Percentiles rank a stretch among this genome's conserved stretches.
These are phyloP conservation scores for Blastomyces emzantsi DNA, from an alignment of 2,329 filamentous ascomycete species.

Conservation along the genomic window DNA sequence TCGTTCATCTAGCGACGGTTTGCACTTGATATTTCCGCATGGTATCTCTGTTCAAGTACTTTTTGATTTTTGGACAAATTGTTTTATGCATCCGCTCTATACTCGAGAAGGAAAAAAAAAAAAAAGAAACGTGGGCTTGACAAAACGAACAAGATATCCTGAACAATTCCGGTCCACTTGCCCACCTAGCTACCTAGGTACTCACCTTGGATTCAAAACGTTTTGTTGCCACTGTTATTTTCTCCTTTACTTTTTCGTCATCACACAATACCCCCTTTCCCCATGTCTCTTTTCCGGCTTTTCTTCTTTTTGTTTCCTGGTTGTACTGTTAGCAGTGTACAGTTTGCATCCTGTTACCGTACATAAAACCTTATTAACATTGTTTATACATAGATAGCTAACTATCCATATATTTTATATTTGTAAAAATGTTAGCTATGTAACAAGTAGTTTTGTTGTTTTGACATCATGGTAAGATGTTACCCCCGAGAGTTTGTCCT, in stretches of 20 bases:
- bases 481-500: too few relatives aligned
- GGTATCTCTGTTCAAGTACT: neutral
- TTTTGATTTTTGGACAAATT: neutral
- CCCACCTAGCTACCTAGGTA: neutral
- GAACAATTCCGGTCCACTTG: neutral
- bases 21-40: too few relatives aligned
- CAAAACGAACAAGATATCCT: neutral
- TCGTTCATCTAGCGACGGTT: too few relatives aligned
- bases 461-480: too few relatives aligned
- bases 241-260: neutral
- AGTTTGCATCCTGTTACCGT: neutral
- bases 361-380: neutral
- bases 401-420: neutral
- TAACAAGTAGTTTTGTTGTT: too few relatives aligned
- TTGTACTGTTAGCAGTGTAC: neutral
- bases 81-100: neutral
- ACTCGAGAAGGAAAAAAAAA: neutral
- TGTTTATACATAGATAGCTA: constrained; percentile 1
- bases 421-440: too few relatives aligned
- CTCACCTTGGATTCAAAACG: neutral
- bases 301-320: neutral
- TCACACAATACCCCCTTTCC: neutral
- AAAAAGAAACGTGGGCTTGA: neutral
- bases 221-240: neutral
- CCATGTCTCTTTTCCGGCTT: neutral